Conservation (phyloP, 2,329 filamentous ascomycete genomes). For the Trichophyton mentagrophytes region DNA sequence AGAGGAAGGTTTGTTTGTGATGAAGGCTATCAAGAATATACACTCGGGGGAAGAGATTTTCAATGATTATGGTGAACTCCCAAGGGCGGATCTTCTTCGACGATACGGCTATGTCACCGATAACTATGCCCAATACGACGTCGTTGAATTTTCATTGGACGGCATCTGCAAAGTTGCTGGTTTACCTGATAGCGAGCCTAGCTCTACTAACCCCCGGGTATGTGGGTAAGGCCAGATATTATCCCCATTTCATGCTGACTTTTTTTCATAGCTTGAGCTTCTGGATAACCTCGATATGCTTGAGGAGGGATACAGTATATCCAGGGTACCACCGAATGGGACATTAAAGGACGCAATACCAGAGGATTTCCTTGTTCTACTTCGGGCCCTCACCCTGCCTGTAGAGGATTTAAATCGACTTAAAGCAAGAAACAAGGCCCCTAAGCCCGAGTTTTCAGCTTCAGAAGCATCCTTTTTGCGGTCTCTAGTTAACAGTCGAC, state of each 20-base stretch:
- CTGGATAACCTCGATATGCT: constrained; percentile 51
- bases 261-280: constrained; percentile 33
- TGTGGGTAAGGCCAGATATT: not conserved
- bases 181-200: constrained; percentile 19
- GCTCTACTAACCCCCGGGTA: constrained; percentile 24
- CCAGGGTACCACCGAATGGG: constrained; percentile 19
- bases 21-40: constrained; percentile 2
- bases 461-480: constrained; percentile 24
- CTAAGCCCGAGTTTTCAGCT: constrained; percentile 22
- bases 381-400: constrained; percentile 24
- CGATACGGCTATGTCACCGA: constrained; percentile 79
- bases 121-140: constrained; percentile 65
- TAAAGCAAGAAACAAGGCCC: constrained; percentile 25
- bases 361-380: constrained; percentile 28
- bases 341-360: constrained; percentile 26
- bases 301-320: constrained; percentile 61
- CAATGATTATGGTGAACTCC: constrained; percentile 80
- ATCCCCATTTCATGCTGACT: constrained; percentile 4
- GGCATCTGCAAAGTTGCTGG: constrained; percentile 38
- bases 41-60: constrained; percentile 57
- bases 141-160: constrained; percentile 61
- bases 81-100: constrained; percentile 67
- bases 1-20: constrained; percentile 28
- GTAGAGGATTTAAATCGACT: constrained; percentile 24
- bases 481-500: constrained; percentile 23